phyloP scores from a whole-genome alignment of 1,139 yeast species.

The Torulaspora globosa region DNA sequence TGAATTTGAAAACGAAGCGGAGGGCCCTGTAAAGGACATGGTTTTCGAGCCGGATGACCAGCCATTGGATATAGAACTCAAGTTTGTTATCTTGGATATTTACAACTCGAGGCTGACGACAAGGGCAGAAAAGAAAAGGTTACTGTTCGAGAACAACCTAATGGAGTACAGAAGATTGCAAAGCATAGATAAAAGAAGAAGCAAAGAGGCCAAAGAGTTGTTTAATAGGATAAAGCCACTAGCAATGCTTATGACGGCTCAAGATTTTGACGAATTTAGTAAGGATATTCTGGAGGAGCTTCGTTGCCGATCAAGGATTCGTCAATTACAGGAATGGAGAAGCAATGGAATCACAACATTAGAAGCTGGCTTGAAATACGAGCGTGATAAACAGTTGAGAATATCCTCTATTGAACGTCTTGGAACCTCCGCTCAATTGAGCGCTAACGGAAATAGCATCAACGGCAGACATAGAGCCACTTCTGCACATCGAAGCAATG shows the following conservation, averaged over 20 bases:
- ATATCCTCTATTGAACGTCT: slow-evolving; percentile 57
- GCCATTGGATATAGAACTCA: slow-evolving; percentile 81
- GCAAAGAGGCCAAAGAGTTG: slow-evolving; percentile 86
- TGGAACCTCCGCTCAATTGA: slow-evolving; percentile 38
- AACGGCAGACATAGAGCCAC: slow-evolving; percentile 31
- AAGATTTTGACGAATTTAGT: slow-evolving; percentile 71
- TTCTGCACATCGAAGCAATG: slow-evolving; percentile 27
- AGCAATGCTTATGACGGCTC: slow-evolving; percentile 73
- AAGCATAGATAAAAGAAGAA: slow-evolving; percentile 62
- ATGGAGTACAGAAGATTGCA: slow-evolving; percentile 71
- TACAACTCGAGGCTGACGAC: slow-evolving; percentile 85
- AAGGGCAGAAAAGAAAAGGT: slow-evolving; percentile 87
- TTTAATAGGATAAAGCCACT: slow-evolving; percentile 71
- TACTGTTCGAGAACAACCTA: slow-evolving; percentile 68
- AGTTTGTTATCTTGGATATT: slow-evolving; percentile 79
- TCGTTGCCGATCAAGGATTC: slow-evolving; percentile 73
- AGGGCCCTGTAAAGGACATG: slow-evolving; percentile 89
- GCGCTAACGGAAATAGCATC: slow-evolving; percentile 18
- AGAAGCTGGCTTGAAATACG: slow-evolving; percentile 81
- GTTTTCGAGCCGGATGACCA: slow-evolving; percentile 90
- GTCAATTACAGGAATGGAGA: slow-evolving; percentile 91
- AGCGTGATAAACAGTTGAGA: slow-evolving; percentile 73
- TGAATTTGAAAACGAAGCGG: slow-evolving; percentile 96
- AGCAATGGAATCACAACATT: slow-evolving; percentile 78
- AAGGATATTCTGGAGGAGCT: slow-evolving; percentile 73